Base-by-base conservation (phyloP, 2,329 filamentous ascomycete genomes). In the Colletotrichum zoysiae region DNA sequence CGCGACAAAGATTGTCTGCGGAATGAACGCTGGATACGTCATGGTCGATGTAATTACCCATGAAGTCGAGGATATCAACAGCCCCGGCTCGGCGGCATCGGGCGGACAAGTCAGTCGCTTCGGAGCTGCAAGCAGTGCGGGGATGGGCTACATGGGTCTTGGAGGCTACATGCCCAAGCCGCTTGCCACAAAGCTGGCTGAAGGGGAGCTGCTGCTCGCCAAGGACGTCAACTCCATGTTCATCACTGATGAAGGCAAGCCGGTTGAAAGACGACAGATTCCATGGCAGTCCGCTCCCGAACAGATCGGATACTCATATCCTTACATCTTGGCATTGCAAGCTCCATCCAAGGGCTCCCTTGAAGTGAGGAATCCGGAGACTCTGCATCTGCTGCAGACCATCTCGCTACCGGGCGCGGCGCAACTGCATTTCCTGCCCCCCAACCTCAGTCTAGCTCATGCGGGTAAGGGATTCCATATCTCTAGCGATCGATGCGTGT, bases 181-280 rank as follows among this genome's bases (percentile, higher is more conserved):
- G 8, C 86, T 99, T 76, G 94, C 94, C 7, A 92, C 95, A 7
- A 92, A 92, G 76, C 86, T 99, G 16, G 89, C 90, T 3, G 93
- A 97, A 74, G 93, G 93, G 5, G 90, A 98, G 82, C 89, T 98
- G 79, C 84, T 99, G 70, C 86, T 99, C n/a, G 94, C 95, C n/a
- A 97, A 97, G 81, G 96, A 99, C 76, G 94, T 98, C 77, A 97
- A 98, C 80, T 97, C 95, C 1, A 84, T 98, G 64, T 99, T 99
- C 79, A 93, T 97, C 75, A 92, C 96, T 70, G 89, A 92, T 14
- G 88, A 94, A 40, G 96, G 95, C 5, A 95, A 94, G 75, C 88
- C 95, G 0, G 80, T 97, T 44, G 92, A 95, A 56, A 94, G 93
- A 81, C 88, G 92, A 67, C 95, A 98, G 79, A 91, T 99, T n/a